These are phyloP conservation scores for Paxillus involutus DNA, from an alignment of 768 basidiomycete genomes.

Conservation along the genomic window DNA sequence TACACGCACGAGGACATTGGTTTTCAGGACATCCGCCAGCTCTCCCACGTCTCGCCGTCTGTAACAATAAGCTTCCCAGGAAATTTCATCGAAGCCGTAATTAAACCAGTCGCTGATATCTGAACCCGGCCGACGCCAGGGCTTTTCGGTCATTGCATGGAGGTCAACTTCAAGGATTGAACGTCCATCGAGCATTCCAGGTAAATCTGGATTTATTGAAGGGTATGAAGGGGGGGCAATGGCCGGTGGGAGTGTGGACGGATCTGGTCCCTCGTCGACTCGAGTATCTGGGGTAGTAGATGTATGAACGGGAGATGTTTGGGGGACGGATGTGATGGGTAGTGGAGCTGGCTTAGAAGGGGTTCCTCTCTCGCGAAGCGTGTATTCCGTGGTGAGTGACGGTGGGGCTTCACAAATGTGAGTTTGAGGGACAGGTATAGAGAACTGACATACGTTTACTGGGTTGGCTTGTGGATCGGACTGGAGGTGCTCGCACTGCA, in stretches of 20 bases:
- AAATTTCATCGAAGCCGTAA: slow-evolving; percentile 96
- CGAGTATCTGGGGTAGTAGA: slow-evolving; percentile 14
- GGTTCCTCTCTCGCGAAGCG: slow-evolving; percentile 65
- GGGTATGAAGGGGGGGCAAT: slow-evolving; percentile 81
- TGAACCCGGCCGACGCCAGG: slow-evolving; percentile 89
- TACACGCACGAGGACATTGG: slow-evolving; percentile 72
- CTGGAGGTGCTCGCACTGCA: slow-evolving; percentile 27
- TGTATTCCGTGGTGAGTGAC: slow-evolving; percentile 80
- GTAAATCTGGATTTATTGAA: slow-evolving; percentile 62
- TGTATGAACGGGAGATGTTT: slow-evolving; percentile 21
- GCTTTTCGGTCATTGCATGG: slow-evolving; percentile 71
- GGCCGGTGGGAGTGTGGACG: slow-evolving; percentile 62
- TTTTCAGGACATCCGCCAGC: slow-evolving; percentile 75
- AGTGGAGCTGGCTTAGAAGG: slow-evolving; percentile 29
- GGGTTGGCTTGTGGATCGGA: slow-evolving; percentile 32
- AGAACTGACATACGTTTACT: slow-evolving; percentile 27
- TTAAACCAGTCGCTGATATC: slow-evolving; percentile 99
- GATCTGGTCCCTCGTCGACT: slow-evolving; percentile 57
- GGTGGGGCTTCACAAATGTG: slow-evolving; percentile 31
- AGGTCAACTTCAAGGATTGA: slow-evolving; percentile 87
- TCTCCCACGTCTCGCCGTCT: slow-evolving; percentile 81
- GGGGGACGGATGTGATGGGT: slow-evolving; percentile 22
- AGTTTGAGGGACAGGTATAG: slow-evolving; percentile 3
- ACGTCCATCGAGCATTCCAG: slow-evolving; percentile 70
- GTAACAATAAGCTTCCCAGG: slow-evolving; percentile 92